Percentiles rank a stretch among this genome's conserved stretches.
Evolutionary conservation across 106 monocot genomes (phyloP).

Genomic region (Allium fistulosum): DNA sequence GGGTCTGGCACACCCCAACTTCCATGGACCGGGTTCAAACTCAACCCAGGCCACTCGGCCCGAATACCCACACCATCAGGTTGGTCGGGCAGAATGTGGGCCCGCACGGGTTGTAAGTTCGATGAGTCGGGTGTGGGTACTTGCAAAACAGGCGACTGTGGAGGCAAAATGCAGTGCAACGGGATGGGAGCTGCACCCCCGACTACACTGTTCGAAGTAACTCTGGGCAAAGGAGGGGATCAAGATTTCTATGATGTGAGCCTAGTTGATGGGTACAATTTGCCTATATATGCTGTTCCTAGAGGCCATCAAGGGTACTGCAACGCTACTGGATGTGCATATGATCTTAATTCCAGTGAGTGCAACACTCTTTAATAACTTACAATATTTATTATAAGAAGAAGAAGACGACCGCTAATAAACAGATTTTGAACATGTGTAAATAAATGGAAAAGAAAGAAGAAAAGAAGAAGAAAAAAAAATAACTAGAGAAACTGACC

Average conservation of each 20-base stretch:
- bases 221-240: slow-evolving; percentile 29
- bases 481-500: neutral
- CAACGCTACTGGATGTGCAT: slow-evolving; percentile 51
- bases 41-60: slow-evolving; percentile 39
- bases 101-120: slow-evolving; percentile 64
- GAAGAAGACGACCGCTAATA: too few species aligned
- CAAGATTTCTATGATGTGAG: slow-evolving; percentile 57
- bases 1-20: slow-evolving; percentile 71
- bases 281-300: slow-evolving; percentile 48
- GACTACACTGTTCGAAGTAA: slow-evolving; percentile 72
- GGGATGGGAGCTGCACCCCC: slow-evolving; percentile 58
- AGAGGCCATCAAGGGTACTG: slow-evolving; percentile 22
- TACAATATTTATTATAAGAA: too few species aligned
- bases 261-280: slow-evolving; percentile 68
- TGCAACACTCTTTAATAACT: too few species aligned
- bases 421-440: too few species aligned
- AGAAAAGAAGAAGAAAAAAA: too few species aligned
- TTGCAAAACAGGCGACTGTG: slow-evolving; percentile 78
- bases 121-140: slow-evolving; percentile 31
- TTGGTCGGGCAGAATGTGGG: slow-evolving; percentile 93
- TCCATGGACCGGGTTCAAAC: slow-evolving; percentile 55
- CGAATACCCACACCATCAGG: slow-evolving; percentile 34
- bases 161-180: slow-evolving; percentile 55
- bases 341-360: slow-evolving; percentile 60
- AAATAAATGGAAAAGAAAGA: too few species aligned